Conservation (phyloP, 306 rosid species). For the Glycyrrhiza uralensis region DNA sequence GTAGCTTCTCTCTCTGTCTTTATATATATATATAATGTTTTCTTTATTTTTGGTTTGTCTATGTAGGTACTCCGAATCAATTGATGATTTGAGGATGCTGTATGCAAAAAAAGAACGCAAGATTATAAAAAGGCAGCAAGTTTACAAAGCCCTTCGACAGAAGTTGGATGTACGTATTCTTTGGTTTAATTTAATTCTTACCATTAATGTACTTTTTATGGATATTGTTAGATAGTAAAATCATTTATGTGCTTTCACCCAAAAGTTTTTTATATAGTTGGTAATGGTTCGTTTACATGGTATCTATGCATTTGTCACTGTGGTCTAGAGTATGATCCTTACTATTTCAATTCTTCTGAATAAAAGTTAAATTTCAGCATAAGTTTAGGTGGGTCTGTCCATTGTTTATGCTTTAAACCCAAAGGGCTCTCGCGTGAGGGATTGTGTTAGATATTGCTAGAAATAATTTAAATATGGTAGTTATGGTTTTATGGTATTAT, state of each 20-base stretch:
- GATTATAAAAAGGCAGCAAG: conserved; percentile 56
- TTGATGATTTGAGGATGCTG: conserved; percentile 68
- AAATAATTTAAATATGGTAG: no score
- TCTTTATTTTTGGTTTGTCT: neutral
- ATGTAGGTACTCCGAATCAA: conserved; percentile 68
- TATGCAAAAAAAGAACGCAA: conserved; percentile 64
- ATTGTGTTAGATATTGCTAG: neutral
- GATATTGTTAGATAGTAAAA: neutral
- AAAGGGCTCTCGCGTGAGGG: neutral
- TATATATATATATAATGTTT: neutral
- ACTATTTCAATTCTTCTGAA: no score
- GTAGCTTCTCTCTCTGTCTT: neutral
- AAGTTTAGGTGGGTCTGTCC: neutral
- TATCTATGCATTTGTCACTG: no score
- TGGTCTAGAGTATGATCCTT: no score
- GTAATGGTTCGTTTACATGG: no score
- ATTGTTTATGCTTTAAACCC: neutral
- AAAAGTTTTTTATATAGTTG: neutral
- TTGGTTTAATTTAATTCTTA: conserved; percentile 14
- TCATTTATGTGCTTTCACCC: neutral
- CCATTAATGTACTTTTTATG: neutral
- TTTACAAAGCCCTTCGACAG: conserved; percentile 58
- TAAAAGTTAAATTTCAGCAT: no score
- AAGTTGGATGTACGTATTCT: conserved; percentile 38
- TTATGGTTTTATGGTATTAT: no score